phyloP scores from a whole-genome alignment of 768 basidiomycete genomes.

The Pleurotus salmoneostramineus region DNA sequence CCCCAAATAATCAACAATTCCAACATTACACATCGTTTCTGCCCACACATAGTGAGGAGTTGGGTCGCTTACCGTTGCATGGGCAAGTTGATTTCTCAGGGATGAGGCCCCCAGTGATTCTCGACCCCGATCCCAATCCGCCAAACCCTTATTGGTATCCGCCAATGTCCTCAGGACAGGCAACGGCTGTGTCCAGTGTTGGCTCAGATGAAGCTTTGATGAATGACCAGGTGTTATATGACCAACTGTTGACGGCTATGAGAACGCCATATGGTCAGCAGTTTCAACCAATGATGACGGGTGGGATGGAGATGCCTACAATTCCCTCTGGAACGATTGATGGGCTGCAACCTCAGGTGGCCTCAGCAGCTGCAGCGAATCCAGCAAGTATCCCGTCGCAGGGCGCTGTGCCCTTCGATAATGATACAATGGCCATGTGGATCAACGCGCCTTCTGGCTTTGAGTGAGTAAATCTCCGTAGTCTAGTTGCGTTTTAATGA shows the following conservation, averaged over 20 bases:
- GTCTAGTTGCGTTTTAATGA: neutral
- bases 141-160: neutral
- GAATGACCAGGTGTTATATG: neutral
- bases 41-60: conserved; percentile 54
- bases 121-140: neutral
- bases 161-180: neutral
- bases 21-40: conserved; percentile 17
- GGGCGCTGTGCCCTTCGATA: conserved; percentile 31
- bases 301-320: neutral
- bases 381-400: conserved; percentile 16
- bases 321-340: neutral
- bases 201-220: neutral
- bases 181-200: neutral
- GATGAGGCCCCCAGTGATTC: conserved; percentile 10
- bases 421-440: conserved; percentile 59
- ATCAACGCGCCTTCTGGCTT: conserved; percentile 55
- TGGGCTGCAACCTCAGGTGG: neutral
- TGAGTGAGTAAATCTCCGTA: conserved; percentile 39
- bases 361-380: conserved; percentile 23
- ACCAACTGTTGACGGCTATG: conserved; percentile 2
- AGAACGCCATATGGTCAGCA: neutral
- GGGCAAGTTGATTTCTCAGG: conserved; percentile 36
- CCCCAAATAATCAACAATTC: conserved; percentile 16
- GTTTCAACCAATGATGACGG: neutral
- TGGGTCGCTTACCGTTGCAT: conserved; percentile 50